Evolutionary conservation across 495 filamentous ascomycete species (phyloP), one percentile per base, ranked within the genome.

Genomic region (Hyaloscypha variabilis): DNA sequence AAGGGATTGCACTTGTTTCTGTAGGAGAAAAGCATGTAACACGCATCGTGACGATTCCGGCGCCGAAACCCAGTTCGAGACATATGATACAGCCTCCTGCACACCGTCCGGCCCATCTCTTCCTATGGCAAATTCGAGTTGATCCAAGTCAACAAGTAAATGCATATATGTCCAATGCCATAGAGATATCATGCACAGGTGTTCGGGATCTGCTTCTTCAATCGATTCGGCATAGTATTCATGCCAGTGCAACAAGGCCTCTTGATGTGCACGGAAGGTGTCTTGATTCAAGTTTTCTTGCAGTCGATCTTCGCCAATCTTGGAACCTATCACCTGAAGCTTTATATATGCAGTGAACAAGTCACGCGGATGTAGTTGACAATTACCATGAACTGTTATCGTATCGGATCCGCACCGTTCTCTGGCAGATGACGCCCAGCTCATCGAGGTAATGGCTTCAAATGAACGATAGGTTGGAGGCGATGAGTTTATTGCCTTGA

Each of bases 391-490:
- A 28, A 55, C 23, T 23, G 19, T 24, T 25, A 34, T 24, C 56
- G 54, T 21, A 52, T 65, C 29, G 23, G 24, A 25, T 23, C 28
- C 24, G n/a, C 21, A 31, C 24, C 46, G 19, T 34, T 31, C 10
- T 42, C 30, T 60, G 58, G 21, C 13, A 14, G 30, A 23, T 14
- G 30, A 23, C 1, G 26, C 26, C 69, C 69, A 71, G 17, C 1
- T 23, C 17, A 25, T 10, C 30, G 69, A 57, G 21, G 55, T 71
- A 19, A 63, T 39, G 19, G 69, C 69, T 30, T 62, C 54, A 59
- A 71, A 71, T n/a, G 67, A n/a, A 19, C 42, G 54, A 34, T 65
- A 58, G 19, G 46, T 34, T 8, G 63, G 49, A 19, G 57, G 63
- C 21, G 49, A 14, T 3, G 46, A 39, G 17, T 58, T 19, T 5